phyloP scores from a whole-genome alignment of 2,329 filamentous ascomycete species.

The Fusarium devonianum region DNA sequence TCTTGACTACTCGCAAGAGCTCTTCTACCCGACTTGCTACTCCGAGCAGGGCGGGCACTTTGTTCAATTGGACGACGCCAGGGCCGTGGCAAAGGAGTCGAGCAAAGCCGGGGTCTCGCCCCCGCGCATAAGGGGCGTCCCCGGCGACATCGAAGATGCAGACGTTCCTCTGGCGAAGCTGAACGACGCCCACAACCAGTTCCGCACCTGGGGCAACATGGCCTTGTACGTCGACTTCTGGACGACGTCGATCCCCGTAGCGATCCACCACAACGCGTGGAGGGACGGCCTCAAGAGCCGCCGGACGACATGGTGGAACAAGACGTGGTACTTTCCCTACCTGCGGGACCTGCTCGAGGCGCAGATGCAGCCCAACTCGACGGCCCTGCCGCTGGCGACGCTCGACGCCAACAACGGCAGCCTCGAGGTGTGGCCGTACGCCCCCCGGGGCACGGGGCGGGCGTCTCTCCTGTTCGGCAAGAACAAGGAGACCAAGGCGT shows the following conservation, averaged over 20 bases:
- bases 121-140: slow-evolving; percentile 33
- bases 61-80: slow-evolving; percentile 26
- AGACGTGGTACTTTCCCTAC: slow-evolving; percentile 40
- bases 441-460: slow-evolving; percentile 8
- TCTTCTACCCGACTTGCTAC: slow-evolving; percentile 43
- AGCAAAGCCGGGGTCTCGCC: slow-evolving; percentile 33
- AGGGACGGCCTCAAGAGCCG: slow-evolving; percentile 36
- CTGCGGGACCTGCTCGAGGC: slow-evolving; percentile 31
- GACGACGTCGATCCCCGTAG: slow-evolving; percentile 36
- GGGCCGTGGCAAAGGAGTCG: slow-evolving; percentile 27
- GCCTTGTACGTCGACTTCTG: slow-evolving; percentile 38
- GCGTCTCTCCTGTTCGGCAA: slow-evolving; percentile 34
- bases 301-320: slow-evolving; percentile 37
- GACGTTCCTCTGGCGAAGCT: slow-evolving; percentile 26
- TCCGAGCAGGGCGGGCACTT: slow-evolving; percentile 41
- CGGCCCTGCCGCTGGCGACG: slow-evolving; percentile 19
- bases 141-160: slow-evolving; percentile 31
- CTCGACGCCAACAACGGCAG: slow-evolving; percentile 22
- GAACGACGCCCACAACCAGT: neutral
- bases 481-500: slow-evolving; percentile 27
- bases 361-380: slow-evolving; percentile 25
- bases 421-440: slow-evolving; percentile 26
- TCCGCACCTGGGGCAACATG: slow-evolving; percentile 30
- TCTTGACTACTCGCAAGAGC: slow-evolving; percentile 42
- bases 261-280: slow-evolving; percentile 40